Percentiles rank a stretch among this genome's conserved stretches.
Conservation (phyloP, 2,329 filamentous ascomycete species). For the Westerdykella ornata region DNA sequence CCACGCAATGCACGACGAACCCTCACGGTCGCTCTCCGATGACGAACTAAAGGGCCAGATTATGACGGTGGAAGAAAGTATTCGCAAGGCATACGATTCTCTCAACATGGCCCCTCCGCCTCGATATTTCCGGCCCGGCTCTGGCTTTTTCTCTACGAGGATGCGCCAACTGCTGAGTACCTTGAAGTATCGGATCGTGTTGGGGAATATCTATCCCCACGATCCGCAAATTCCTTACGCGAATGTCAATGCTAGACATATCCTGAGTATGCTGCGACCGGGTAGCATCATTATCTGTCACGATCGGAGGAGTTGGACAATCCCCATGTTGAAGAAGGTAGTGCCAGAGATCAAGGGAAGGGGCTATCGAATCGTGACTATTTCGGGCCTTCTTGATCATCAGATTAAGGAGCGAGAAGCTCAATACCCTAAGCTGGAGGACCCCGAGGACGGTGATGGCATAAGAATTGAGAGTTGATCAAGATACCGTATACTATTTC, state of each 20-base stretch:
- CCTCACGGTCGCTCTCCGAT: conserved; percentile 56
- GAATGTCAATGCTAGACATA: conserved; percentile 66
- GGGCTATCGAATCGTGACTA: conserved; percentile 65
- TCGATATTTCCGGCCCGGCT: conserved; percentile 75
- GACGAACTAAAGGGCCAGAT: conserved; percentile 59
- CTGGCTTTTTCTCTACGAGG: conserved; percentile 68
- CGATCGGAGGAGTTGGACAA: conserved; percentile 75
- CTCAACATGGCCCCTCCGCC: conserved; percentile 41
- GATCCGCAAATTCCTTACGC: conserved; percentile 74
- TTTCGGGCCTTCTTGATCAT: conserved; percentile 57
- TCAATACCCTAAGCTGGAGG: background rate
- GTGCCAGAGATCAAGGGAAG: conserved; percentile 62
- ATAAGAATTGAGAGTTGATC: background rate
- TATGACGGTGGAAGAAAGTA: conserved; percentile 53
- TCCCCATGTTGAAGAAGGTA: conserved; percentile 67
- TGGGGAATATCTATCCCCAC: conserved; percentile 83
- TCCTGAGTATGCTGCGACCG: conserved; percentile 69
- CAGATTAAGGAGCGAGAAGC: background rate
- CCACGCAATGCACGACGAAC: conserved; percentile 84
- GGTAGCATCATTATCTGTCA: conserved; percentile 82
- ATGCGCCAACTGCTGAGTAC: conserved; percentile 58
- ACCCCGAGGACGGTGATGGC: too few species aligned
- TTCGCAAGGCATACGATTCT: conserved; percentile 51
- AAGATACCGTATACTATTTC: background rate
- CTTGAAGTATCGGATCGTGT: conserved; percentile 64